Evolutionary conservation across 192 early-diverging fungal species (phyloP).

Genomic region (Coemansia sp.): DNA sequence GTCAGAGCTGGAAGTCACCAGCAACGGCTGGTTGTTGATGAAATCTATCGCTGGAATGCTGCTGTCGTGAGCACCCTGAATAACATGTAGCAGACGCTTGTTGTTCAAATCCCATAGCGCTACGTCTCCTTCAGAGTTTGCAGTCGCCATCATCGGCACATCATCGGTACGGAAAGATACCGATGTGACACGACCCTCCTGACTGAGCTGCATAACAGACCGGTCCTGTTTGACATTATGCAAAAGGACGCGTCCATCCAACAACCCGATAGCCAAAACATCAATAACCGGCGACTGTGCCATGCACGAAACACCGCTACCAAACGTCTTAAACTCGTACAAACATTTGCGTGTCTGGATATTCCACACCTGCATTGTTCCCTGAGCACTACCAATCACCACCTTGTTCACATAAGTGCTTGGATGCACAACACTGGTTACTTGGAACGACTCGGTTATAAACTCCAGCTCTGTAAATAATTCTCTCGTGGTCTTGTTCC

Average conservation of each 20-base stretch:
- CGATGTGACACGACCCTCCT: slow-evolving; percentile 87
- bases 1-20: slow-evolving; percentile 85
- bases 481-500: slow-evolving; percentile 71
- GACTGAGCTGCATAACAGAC: slow-evolving; percentile 71
- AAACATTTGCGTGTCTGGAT: slow-evolving; percentile 71
- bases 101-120: slow-evolving; percentile 90
- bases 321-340: slow-evolving; percentile 78
- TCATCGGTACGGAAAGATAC: slow-evolving; percentile 91
- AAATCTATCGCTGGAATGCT: slow-evolving; percentile 76
- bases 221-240: slow-evolving; percentile 85
- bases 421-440: slow-evolving; percentile 83
- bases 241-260: slow-evolving; percentile 83
- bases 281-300: slow-evolving; percentile 89
- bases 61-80: slow-evolving; percentile 86
- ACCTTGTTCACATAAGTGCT: slow-evolving; percentile 98
- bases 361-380: slow-evolving; percentile 94
- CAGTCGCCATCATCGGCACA: slow-evolving; percentile 85
- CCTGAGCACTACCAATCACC: slow-evolving; percentile 80
- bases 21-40: slow-evolving; percentile 78
- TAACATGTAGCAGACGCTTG: slow-evolving; percentile 69
- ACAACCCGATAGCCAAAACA: slow-evolving; percentile 86
- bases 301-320: slow-evolving; percentile 73
- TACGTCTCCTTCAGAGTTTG: slow-evolving; percentile 83
- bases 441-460: slow-evolving; percentile 63
- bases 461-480: slow-evolving; percentile 74